Conservation (phyloP, 768 basidiomycete species). For the Amanita molliuscula region DNA sequence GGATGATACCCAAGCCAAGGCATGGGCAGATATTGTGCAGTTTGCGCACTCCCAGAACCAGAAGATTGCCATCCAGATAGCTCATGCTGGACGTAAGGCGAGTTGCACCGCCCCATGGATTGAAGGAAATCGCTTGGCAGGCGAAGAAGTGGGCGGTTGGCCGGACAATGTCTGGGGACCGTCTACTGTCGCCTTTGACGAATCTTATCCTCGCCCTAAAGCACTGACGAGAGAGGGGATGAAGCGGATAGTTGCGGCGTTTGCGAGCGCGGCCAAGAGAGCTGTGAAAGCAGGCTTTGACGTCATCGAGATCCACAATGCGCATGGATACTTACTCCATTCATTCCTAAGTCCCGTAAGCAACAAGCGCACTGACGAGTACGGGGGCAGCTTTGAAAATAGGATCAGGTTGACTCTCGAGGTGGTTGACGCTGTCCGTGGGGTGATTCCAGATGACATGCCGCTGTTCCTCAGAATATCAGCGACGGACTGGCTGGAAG, state of each 20-base stretch:
- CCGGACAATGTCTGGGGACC: slow-evolving; percentile 48
- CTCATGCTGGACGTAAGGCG: slow-evolving; percentile 71
- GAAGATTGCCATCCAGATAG: slow-evolving; percentile 66
- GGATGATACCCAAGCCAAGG: slow-evolving; percentile 44
- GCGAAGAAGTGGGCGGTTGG: slow-evolving; percentile 35
- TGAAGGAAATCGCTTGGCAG: slow-evolving; percentile 20
- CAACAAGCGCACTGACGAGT: slow-evolving; percentile 59
- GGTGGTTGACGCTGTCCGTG: slow-evolving; percentile 53
- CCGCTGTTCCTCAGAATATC: slow-evolving; percentile 69
- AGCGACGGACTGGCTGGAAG: slow-evolving; percentile 67
- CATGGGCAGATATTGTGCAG: slow-evolving; percentile 42
- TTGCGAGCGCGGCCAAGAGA: slow-evolving; percentile 37
- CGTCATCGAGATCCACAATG: slow-evolving; percentile 52
- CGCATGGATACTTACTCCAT: slow-evolving; percentile 51
- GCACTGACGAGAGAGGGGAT: slow-evolving; percentile 50
- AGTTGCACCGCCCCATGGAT: slow-evolving; percentile 58
- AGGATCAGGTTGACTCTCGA: slow-evolving; percentile 52
- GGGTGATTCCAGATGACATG: slow-evolving; percentile 45
- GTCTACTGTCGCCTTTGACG: slow-evolving; percentile 34
- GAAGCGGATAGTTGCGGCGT: slow-evolving; percentile 44
- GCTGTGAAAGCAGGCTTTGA: slow-evolving; percentile 52
- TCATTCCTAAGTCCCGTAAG: slow-evolving; percentile 48
- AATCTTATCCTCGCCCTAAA: slow-evolving; percentile 39
- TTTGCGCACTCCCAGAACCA: slow-evolving; percentile 66
- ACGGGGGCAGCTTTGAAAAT: slow-evolving; percentile 67